Evolutionary conservation across 768 basidiomycete species (phyloP), one percentile per base, ranked within the genome.

Genomic region (Lactarius deliciosus): DNA sequence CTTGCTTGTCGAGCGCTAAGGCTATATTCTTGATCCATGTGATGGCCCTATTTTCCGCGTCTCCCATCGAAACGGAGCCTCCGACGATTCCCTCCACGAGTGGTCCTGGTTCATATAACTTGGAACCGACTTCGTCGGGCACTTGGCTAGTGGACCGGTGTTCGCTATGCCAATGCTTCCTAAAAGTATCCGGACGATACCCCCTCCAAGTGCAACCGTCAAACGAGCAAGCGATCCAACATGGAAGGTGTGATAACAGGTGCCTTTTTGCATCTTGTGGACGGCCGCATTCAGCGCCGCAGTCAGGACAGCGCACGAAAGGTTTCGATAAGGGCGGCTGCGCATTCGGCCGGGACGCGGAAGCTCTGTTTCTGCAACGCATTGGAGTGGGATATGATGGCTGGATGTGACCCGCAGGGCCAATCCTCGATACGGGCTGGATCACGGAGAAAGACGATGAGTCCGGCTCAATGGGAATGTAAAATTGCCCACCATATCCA

Each of bases 161-260:
- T 45, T n/a, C 58, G 1, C 3, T 28, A 4, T 16, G 2, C 32
- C 22, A 28, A 22, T 67, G 66, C 11, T 13, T 60, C 10, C 18
- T 45, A 20, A 67, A 45, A 3, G 25, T 16, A n/a, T 67, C 66
- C 25, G 22, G 41, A 20, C 61, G 62, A 16, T 47, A 41, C 2
- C 66, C 66, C 30, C 62, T 67, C 62, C 66, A 67, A 0, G 66
- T 30, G 7, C 66, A 67, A 11, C 34, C 57, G 25, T 20, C 25
- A 15, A 30, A 11, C 16, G 38, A 32, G 25, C 62, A 67, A n/a
- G 34, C 20, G 22, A 67, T 28, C 30, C 57, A 67, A 2, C 32
- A 38, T 1, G 66, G 62, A 30, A 64, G 41, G 25, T 67, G 62
- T 3, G 7, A 13, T 1, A n/a, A 16, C 15, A 60, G 0, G 3